Evolutionary conservation across 2,329 filamentous ascomycete species (phyloP).

Genomic region (Aspergillus candidus): DNA sequence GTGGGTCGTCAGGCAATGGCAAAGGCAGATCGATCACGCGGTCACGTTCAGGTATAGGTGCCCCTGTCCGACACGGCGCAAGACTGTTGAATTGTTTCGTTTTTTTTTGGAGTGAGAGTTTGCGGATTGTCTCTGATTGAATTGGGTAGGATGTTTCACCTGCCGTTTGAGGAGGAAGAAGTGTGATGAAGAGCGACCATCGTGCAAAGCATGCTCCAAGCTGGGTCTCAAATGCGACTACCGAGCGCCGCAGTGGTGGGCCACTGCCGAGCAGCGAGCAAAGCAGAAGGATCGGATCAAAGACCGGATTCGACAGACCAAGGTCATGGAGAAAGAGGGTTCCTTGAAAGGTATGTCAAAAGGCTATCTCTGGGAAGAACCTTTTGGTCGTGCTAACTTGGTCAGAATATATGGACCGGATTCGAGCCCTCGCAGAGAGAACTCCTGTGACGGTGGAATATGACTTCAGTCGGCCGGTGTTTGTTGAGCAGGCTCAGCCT

Average conservation of each 20-base stretch:
- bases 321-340: constrained; percentile 76
- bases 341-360: constrained; percentile 34
- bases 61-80: no score
- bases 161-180: constrained; percentile 63
- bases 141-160: constrained; percentile 57
- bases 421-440: constrained; percentile 4
- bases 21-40: no score
- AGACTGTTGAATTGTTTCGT: no score
- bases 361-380: background rate
- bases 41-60: no score
- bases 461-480: constrained; percentile 2
- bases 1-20: no score
- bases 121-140: no score
- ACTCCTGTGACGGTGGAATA: background rate
- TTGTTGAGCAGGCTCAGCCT: constrained; percentile 3
- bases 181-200: constrained; percentile 59
- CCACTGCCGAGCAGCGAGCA: constrained; percentile 76
- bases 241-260: constrained; percentile 94
- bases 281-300: constrained; percentile 92
- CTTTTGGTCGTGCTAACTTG: background rate
- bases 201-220: constrained; percentile 57
- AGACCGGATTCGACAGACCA: constrained; percentile 91
- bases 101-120: no score
- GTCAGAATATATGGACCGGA: constrained; percentile 11
- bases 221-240: constrained; percentile 87